These are phyloP conservation scores for Mantamonas sphyraenae DNA, from an alignment of 78 protist genomes.

Conservation along the genomic window DNA sequence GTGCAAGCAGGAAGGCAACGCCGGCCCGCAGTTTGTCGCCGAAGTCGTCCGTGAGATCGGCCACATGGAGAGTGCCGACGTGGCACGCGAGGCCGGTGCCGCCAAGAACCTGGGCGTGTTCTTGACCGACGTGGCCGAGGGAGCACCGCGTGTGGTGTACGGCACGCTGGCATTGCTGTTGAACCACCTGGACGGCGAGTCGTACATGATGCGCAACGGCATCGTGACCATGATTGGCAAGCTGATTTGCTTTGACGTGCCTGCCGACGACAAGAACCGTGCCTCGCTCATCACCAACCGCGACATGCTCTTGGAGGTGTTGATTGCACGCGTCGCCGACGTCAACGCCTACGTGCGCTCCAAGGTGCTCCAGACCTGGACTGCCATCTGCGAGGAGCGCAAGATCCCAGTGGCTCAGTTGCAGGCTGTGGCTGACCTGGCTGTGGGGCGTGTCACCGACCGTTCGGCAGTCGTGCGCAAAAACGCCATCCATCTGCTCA, in stretches of 20 bases:
- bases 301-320: background rate
- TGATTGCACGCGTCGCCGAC: conserved; percentile 2
- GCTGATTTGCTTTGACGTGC: background rate
- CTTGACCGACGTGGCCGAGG: background rate
- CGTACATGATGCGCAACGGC: conserved; percentile 16
- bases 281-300: too few relatives aligned
- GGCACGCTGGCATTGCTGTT: background rate
- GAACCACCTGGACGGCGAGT: conserved; percentile 9
- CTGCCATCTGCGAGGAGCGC: background rate
- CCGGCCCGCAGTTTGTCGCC: background rate
- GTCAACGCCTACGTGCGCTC: conserved; percentile 1
- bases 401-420: background rate
- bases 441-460: background rate
- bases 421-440: background rate
- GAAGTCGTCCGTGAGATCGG: background rate
- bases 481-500: conserved; percentile 16
- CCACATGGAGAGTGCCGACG: background rate
- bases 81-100: background rate
- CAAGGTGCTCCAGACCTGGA: conserved; percentile 2
- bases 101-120: background rate
- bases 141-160: background rate
- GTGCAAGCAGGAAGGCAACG: too few relatives aligned
- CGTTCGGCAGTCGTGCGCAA: conserved; percentile 13
- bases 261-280: background rate
- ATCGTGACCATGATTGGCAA: background rate